Conservation (phyloP, 1,139 yeast species). For the Candida sojae region DNA sequence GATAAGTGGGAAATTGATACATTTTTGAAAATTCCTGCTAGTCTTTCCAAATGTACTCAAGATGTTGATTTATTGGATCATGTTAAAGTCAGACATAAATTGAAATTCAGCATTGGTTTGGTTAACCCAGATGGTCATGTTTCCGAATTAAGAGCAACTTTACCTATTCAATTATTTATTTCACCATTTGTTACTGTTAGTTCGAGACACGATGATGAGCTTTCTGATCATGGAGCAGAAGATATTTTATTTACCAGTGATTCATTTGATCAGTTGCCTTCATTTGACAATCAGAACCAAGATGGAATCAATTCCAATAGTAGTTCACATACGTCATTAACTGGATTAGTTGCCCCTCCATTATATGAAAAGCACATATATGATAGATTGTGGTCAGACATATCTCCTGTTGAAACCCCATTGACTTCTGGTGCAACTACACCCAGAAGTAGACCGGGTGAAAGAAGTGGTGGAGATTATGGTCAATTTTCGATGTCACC, state of each 20-base stretch:
- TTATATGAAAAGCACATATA: slow-evolving; percentile 82
- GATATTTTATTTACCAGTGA: slow-evolving; percentile 36
- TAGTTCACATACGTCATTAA: slow-evolving; percentile 36
- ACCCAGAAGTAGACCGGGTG: slow-evolving; percentile 31
- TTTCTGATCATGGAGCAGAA: slow-evolving; percentile 23
- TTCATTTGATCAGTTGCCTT: slow-evolving; percentile 20
- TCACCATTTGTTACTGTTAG: slow-evolving; percentile 81
- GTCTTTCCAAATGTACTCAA: slow-evolving; percentile 75
- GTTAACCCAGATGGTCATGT: slow-evolving; percentile 75
- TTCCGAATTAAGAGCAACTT: slow-evolving; percentile 73
- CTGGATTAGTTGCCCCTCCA: slow-evolving; percentile 80
- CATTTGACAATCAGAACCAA: slow-evolving; percentile 8
- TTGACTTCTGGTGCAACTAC: slow-evolving; percentile 52
- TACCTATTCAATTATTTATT: slow-evolving; percentile 68
- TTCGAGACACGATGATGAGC: slow-evolving; percentile 41
- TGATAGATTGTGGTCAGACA: slow-evolving; percentile 80
- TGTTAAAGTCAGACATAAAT: slow-evolving; percentile 70
- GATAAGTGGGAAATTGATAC: slow-evolving; percentile 82
- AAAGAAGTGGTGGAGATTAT: slow-evolving; percentile 18
- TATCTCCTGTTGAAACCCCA: slow-evolving; percentile 61
- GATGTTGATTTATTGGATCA: slow-evolving; percentile 69
- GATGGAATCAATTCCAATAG: slow-evolving; percentile 22
- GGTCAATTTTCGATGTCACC: slow-evolving; percentile 46
- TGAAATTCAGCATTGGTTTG: slow-evolving; percentile 64
- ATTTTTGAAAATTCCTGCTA: slow-evolving; percentile 63